Percentiles rank a stretch among this genome's conserved stretches.
Evolutionary conservation across 2,329 filamentous ascomycete species (phyloP).

Genomic region (Diplocarpon mali): DNA sequence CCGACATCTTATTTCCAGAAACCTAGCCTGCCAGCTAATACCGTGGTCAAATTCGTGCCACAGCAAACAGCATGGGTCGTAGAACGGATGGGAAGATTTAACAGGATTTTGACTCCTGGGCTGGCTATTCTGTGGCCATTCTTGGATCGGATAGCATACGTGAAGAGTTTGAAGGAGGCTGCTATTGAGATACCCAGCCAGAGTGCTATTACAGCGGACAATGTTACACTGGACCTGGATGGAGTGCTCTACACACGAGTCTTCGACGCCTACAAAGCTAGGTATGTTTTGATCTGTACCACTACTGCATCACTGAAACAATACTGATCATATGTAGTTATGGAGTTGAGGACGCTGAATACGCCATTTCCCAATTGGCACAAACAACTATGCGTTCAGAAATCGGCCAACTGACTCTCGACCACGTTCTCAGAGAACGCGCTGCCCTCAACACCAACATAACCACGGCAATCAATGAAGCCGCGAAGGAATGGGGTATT

Average conservation of each 20-base stretch:
- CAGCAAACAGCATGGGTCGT: constrained; percentile 99
- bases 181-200: constrained; percentile 96
- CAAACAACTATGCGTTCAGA: constrained; percentile 99
- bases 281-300: constrained; percentile 39
- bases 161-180: constrained; percentile 92
- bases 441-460: constrained; percentile 96
- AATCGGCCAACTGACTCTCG: constrained; percentile 90
- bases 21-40: constrained; percentile 74
- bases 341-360: constrained; percentile 96
- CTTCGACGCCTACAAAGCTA: constrained; percentile 96
- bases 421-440: constrained; percentile 96
- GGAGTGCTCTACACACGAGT: constrained; percentile 92
- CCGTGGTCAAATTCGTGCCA: constrained; percentile 91
- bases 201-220: constrained; percentile 96
- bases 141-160: constrained; percentile 92
- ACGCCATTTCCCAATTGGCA: constrained; percentile 93
- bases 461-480: constrained; percentile 97
- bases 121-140: constrained; percentile 82
- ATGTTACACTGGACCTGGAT: constrained; percentile 92
- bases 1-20: constrained; percentile 74
- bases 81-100: constrained; percentile 98
- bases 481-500: constrained; percentile 92
- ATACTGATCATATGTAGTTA: constrained; percentile 47
- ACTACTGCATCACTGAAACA: not conserved
- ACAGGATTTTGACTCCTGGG: constrained; percentile 83